Evolutionary conservation across 352 stramenopile genomes (phyloP), one percentile per base, ranked within the genome.

Genomic region (Globisporangium recalcitrans): DNA sequence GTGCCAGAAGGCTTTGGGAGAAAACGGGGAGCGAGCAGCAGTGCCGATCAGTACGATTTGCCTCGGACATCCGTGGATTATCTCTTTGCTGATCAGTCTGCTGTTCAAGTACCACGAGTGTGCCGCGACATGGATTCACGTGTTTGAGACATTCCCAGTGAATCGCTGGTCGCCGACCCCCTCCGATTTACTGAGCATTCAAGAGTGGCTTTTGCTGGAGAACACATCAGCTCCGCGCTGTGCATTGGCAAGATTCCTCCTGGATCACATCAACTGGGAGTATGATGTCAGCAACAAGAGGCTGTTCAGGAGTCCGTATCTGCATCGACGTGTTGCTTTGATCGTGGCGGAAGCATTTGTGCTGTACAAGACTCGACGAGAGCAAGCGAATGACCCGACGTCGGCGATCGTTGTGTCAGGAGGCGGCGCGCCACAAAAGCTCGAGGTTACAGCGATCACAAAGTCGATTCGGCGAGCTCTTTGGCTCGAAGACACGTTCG

Each of bases 181-280:
- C 3, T 69, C 77, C 9, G 86, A 95, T 65, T 61, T 95, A 55
- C 47, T 71, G 1, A 87, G 81, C 58, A 65, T 95, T 14, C 84
- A 95, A 60, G 80, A 91, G 54, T 95, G 86, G 86, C 51, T 95
- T 9, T 57, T 91, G 29, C 67, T 93, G n/a, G 81, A 93, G 32
- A 84, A 95, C 58, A 82, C 83, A 11, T 63, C 56, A 0, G 70
- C 84, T 24, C 72, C 80, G 29, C 78, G 85, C 16, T 87, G 77
- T 62, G 72, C 68, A 3, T 60, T 95, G 13, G 86, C 84, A 38
- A 70, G 86, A 10, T 93, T 93, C 56, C 66, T 95, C 13, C 57
- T 95, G 8, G 86, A 95, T 42, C 73, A 78, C 22, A 90, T 95
- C 51, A 93, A 93, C 72, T 95, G 86, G 86, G 84, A 92, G 57